Conservation (phyloP, 164 flowering plant species). For the Amborella trichopoda region DNA sequence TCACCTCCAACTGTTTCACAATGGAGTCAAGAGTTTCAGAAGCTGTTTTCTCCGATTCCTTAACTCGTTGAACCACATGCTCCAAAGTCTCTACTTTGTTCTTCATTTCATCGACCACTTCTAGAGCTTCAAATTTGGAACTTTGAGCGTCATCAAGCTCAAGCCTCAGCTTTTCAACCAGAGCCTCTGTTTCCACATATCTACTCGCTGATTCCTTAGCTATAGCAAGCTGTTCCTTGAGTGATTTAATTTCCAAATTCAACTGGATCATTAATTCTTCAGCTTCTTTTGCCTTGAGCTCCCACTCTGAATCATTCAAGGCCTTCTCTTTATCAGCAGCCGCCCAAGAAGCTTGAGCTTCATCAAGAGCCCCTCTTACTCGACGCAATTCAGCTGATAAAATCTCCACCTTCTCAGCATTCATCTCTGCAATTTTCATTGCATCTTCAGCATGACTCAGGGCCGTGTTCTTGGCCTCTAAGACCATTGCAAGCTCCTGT, state of each 20-base stretch:
- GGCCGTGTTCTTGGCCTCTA: constrained; percentile 75
- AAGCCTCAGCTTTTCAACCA: constrained; percentile 31
- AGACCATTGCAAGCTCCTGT: constrained; percentile 61
- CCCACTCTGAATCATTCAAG: constrained; percentile 47
- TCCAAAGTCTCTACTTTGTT: constrained; percentile 45
- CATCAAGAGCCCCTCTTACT: constrained; percentile 11
- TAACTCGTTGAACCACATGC: constrained; percentile 34
- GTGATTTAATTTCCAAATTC: constrained; percentile 38
- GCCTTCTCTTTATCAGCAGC: constrained; percentile 19
- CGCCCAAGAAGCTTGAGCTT: background rate
- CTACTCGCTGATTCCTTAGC: constrained; percentile 10
- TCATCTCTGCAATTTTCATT: constrained; percentile 74
- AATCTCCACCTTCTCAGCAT: constrained; percentile 59
- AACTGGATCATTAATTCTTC: constrained; percentile 29
- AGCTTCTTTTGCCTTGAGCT: constrained; percentile 34
- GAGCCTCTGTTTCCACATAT: constrained; percentile 8
- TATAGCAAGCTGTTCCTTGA: constrained; percentile 30
- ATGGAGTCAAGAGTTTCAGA: constrained; percentile 55
- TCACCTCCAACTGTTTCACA: constrained; percentile 64
- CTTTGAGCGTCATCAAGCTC: constrained; percentile 62
- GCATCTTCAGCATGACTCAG: constrained; percentile 78
- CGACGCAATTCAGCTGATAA: constrained; percentile 52
- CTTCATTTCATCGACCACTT: constrained; percentile 47
- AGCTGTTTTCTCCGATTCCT: constrained; percentile 54
- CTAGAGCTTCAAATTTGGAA: constrained; percentile 64